These are phyloP conservation scores for Geotrichum phurueaensis DNA, from an alignment of 1,139 yeast genomes.

Conservation along the genomic window DNA sequence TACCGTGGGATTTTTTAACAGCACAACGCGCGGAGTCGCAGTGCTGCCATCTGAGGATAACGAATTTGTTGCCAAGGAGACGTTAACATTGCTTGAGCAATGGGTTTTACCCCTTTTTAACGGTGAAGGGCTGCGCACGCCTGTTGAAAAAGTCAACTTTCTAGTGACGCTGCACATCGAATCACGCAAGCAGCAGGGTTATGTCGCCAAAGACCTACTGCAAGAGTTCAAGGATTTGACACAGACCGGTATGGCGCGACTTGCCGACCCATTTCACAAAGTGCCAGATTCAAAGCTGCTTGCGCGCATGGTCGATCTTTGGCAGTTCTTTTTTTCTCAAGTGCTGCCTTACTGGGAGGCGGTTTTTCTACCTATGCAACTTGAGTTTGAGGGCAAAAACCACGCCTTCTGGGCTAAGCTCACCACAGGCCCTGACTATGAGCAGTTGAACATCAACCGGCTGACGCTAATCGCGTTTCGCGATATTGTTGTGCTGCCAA, in stretches of 20 bases:
- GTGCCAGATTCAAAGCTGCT: conserved; percentile 28
- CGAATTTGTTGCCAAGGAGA: conserved; percentile 43
- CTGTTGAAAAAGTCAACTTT: conserved; percentile 53
- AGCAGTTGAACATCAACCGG: conserved; percentile 31
- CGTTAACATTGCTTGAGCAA: conserved; percentile 45
- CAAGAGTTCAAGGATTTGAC: conserved; percentile 45
- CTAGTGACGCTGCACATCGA: conserved; percentile 45
- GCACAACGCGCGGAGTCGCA: conserved; percentile 13
- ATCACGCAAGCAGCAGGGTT: conserved; percentile 38
- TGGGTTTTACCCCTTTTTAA: conserved; percentile 45
- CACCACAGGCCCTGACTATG: conserved; percentile 26
- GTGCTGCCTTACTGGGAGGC: conserved; percentile 55
- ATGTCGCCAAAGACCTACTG: conserved; percentile 37
- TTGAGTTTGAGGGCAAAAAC: conserved; percentile 44
- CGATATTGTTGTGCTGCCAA: conserved; percentile 35
- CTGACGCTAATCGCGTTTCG: conserved; percentile 34
- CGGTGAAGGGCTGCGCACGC: conserved; percentile 45
- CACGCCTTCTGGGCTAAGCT: conserved; percentile 39
- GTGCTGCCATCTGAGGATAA: conserved; percentile 37
- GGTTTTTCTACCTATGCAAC: conserved; percentile 53
- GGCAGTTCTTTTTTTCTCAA: conserved; percentile 52
- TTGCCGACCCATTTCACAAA: conserved; percentile 32
- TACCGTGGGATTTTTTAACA: neutral
- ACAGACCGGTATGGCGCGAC: conserved; percentile 40
- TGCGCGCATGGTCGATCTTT: conserved; percentile 36